Conservation (phyloP, 192 early-diverging fungal species). For the Paraglomus occultum region DNA sequence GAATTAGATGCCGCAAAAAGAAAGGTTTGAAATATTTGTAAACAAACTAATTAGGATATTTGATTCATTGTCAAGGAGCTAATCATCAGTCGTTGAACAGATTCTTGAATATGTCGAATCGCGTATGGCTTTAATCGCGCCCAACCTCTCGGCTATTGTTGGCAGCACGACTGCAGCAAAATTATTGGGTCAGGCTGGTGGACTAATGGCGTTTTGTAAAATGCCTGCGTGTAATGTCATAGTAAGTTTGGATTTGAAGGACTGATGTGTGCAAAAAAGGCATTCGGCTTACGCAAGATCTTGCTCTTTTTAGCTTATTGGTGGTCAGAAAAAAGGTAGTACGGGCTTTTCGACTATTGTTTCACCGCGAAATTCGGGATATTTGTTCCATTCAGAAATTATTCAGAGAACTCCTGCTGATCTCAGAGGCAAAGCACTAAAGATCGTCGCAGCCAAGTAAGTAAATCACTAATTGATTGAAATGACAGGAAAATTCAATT, state of each 20-base stretch:
- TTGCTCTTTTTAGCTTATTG: slow-evolving; percentile 32
- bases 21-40: slow-evolving; percentile 51
- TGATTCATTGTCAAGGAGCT: background rate
- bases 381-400: slow-evolving; percentile 76
- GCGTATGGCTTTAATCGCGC: slow-evolving; percentile 89
- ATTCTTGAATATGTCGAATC: slow-evolving; percentile 91
- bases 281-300: slow-evolving; percentile 27
- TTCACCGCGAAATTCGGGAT: slow-evolving; percentile 72
- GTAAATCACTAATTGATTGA: slow-evolving; percentile 7
- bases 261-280: slow-evolving; percentile 28
- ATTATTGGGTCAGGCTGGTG: slow-evolving; percentile 87
- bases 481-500: background rate
- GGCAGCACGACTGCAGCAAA: slow-evolving; percentile 87
- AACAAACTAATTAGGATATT: background rate
- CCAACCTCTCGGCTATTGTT: slow-evolving; percentile 86
- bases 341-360: slow-evolving; percentile 67
- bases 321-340: slow-evolving; percentile 48
- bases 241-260: slow-evolving; percentile 34
- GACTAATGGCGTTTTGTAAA: slow-evolving; percentile 78
- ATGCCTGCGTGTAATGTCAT: slow-evolving; percentile 91
- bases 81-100: slow-evolving; percentile 30
- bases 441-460: slow-evolving; percentile 80
- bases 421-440: slow-evolving; percentile 71
- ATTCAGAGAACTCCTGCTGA: slow-evolving; percentile 69
- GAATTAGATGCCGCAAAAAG: slow-evolving; percentile 69